Conservation (phyloP, 805 yeast genomes). For the Scheffersomyces ergatensis region DNA sequence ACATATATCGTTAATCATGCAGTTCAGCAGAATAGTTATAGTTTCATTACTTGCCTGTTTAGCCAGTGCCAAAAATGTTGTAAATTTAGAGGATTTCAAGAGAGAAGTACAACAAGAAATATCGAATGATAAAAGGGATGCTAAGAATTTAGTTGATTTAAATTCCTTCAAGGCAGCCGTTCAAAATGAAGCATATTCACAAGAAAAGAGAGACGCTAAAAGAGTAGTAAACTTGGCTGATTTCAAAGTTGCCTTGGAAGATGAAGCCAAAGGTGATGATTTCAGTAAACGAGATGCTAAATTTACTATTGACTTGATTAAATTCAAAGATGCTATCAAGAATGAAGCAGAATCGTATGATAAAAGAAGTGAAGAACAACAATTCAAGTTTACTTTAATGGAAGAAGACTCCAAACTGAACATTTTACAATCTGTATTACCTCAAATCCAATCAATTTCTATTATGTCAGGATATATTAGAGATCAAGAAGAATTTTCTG, state of each 20-base stretch:
- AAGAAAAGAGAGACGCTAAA: conserved; percentile 15
- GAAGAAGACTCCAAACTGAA: conserved; percentile 12
- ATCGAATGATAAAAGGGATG: conserved; percentile 11
- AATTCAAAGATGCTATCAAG: conserved; percentile 1
- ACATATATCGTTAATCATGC: conserved; percentile 2
- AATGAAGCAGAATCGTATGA: background rate
- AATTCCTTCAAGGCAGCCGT: conserved; percentile 10
- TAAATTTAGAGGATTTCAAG: conserved; percentile 10
- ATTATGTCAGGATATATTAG: conserved; percentile 72
- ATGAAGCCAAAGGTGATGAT: conserved; percentile 1
- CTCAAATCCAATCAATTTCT: conserved; percentile 41
- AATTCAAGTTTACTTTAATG: conserved; percentile 12
- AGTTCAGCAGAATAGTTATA: conserved; percentile 2
- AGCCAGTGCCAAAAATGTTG: conserved; percentile 11
- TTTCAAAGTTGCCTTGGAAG: conserved; percentile 6
- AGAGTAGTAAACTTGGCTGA: conserved; percentile 13
- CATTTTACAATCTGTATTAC: conserved; percentile 33
- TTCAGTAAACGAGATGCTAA: conserved; percentile 6
- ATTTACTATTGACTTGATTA: conserved; percentile 2
- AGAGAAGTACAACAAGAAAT: conserved; percentile 5
- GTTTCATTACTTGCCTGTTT: conserved; percentile 2
- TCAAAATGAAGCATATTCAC: background rate
- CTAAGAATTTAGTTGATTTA: conserved; percentile 14
- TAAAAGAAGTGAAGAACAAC: conserved; percentile 4
- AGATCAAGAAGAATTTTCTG: conserved; percentile 50